Evolutionary conservation across 495 filamentous ascomycete genomes (phyloP), one percentile per base, ranked within the genome.

Genomic region (Oleoguttula mirabilis): DNA sequence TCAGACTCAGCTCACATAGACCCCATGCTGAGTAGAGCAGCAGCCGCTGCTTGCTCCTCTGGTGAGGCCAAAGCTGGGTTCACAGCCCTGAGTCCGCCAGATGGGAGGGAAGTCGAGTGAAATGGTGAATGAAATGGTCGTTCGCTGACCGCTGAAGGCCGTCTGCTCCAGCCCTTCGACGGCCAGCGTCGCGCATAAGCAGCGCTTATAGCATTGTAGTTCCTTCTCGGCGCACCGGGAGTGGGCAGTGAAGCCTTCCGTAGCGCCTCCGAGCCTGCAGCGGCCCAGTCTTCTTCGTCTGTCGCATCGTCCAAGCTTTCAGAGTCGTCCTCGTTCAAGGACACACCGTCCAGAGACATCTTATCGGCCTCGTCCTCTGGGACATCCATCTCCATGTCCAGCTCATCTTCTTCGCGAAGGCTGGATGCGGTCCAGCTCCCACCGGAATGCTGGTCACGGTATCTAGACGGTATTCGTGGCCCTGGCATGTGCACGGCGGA

Each of bases 241-340:
- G 45, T 36, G 17, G 35, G 45, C 32, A 49, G n/a, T 41, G 49
- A 36, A 39, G 46, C 47, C 42, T 81, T 79, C 39, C 88, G 78
- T 45, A 94, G 71, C 33, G 85, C 80, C 16, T 78, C 84, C 16
- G 88, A 83, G 21, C 87, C 88, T 34, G 94, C 84, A 42, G 79
- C 76, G 16, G 84, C 86, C 87, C 87, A 94, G 64, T 98, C 88
- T 60, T 98, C 90, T 50, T 94, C 86, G 61, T 98, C 90, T n/a
- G 90, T 96, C 57, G 92, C 84, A 51, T 82, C 80, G 32, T 94
- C 85, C 52, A 90, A 84, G 60, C 90, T 85, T 12, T 35, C 16
- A 10, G 84, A 90, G 36, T 77, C 69, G 56, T 88, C 79, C 41
- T 84, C 76, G 56, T 81, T 74, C 52, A 69, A 68, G 54, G 80